A percentile compares a stretch with the other conserved stretches of the same genome.
phyloP scores from a whole-genome alignment of 169 alveolate genomes.

The Plasmodium fragile region DNA sequence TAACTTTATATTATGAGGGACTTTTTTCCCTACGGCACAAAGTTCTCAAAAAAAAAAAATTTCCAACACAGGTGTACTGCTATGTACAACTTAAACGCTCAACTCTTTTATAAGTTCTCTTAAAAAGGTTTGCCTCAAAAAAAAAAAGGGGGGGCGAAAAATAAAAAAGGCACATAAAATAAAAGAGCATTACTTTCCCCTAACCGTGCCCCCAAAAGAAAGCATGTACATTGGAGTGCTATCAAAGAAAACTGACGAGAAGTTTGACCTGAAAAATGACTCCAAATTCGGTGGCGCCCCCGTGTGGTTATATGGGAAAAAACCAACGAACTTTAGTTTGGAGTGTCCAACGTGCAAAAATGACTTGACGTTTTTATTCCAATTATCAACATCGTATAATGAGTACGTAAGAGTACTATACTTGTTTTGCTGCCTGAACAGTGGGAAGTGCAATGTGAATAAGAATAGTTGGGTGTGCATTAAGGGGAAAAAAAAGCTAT shows the following conservation, averaged over 20 bases:
- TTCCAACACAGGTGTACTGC: not conserved
- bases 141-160: not conserved
- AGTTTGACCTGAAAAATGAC: conserved; percentile 61
- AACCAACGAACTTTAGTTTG: conserved; percentile 32
- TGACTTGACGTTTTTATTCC: conserved; percentile 54
- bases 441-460: conserved; percentile 59
- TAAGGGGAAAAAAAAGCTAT: conserved; percentile 48
- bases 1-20: not conserved
- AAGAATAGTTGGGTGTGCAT: conserved; percentile 66
- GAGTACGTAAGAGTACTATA: conserved; percentile 64
- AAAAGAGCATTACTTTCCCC: not conserved
- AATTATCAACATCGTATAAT: conserved; percentile 61
- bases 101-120: not conserved
- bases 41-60: not conserved
- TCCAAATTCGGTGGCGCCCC: conserved; percentile 75
- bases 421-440: conserved; percentile 58
- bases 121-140: not conserved
- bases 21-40: not conserved
- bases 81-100: not conserved
- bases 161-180: not conserved
- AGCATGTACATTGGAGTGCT: conserved; percentile 65
- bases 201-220: not conserved
- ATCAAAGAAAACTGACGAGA: conserved; percentile 43
- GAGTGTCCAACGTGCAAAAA: conserved; percentile 58
- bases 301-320: conserved; percentile 51